These are phyloP conservation scores for Biancaea sappan DNA, from an alignment of 306 rosid genomes.

Conservation along the genomic window DNA sequence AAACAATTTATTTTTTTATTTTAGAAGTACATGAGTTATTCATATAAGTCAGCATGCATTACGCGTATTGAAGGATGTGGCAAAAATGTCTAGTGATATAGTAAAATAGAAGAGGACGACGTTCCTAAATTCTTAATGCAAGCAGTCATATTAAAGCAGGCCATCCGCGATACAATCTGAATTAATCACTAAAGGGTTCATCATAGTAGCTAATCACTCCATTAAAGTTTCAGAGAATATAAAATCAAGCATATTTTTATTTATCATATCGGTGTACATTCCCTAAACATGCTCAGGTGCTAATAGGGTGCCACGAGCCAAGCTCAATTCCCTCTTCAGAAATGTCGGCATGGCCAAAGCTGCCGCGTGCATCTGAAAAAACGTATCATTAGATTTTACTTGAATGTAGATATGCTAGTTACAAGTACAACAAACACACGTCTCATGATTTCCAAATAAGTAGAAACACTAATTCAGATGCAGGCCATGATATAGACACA, in stretches of 20 bases:
- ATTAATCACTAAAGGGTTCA: neutral
- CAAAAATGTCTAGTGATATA: neutral
- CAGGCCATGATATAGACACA: neutral
- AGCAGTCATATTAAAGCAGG: neutral
- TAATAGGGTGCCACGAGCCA: conserved; percentile 25
- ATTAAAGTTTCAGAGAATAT: conserved; percentile 22
- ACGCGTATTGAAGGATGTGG: neutral
- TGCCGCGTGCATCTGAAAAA: conserved; percentile 75
- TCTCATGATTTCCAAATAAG: neutral
- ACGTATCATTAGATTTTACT: neutral
- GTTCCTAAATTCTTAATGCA: neutral
- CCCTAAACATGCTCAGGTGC: conserved; percentile 10
- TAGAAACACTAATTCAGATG: neutral
- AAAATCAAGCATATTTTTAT: conserved; percentile 16
- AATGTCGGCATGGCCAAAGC: conserved; percentile 87
- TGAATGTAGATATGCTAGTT: neutral
- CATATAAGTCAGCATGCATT: neutral
- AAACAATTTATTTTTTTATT: no score
- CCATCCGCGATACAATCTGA: conserved; percentile 5
- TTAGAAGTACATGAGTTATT: neutral
- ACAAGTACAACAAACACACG: neutral
- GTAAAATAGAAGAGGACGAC: neutral
- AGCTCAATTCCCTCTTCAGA: conserved; percentile 69
- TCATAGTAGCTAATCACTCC: conserved; percentile 16
- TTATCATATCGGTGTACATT: conserved; percentile 24